Percentiles rank a stretch among this genome's conserved stretches.
Conservation (phyloP, 1,139 yeast genomes). For the Yamadazyma blattariae region DNA sequence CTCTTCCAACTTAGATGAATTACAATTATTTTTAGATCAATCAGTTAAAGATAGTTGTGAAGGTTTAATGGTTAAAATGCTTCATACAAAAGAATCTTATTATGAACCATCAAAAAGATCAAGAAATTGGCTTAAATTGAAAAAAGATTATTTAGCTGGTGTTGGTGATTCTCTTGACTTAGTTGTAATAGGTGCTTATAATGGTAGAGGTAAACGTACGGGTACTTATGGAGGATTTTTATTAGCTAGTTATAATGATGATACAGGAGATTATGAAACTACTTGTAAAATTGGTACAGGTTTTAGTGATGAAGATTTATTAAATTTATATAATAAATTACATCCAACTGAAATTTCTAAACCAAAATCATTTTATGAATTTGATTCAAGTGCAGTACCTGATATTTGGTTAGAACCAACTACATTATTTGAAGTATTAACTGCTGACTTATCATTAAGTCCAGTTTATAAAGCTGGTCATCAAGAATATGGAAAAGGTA, state of each 20-base stretch:
- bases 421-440: conserved; percentile 81
- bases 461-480: conserved; percentile 92
- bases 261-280: conserved; percentile 89
- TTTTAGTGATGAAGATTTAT: conserved; percentile 81
- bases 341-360: conserved; percentile 63
- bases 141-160: conserved; percentile 90
- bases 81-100: conserved; percentile 75
- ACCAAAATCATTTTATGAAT: conserved; percentile 73
- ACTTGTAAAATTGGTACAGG: conserved; percentile 98
- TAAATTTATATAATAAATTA: conserved; percentile 54
- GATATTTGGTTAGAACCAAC: conserved; percentile 98
- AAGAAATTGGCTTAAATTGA: conserved; percentile 91
- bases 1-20: conserved; percentile 71
- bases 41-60: conserved; percentile 90
- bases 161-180: conserved; percentile 94
- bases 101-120: conserved; percentile 96
- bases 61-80: conserved; percentile 92
- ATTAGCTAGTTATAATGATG: conserved; percentile 84
- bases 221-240: conserved; percentile 94
- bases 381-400: conserved; percentile 63
- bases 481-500: conserved; percentile 76
- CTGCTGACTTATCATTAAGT: conserved; percentile 90
- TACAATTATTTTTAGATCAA: conserved; percentile 84
- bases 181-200: conserved; percentile 91
- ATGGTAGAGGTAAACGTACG: conserved; percentile 92